Percentiles rank a stretch among this genome's conserved stretches.
Conservation (phyloP, 768 basidiomycete genomes). For the Calvatia gigantea region DNA sequence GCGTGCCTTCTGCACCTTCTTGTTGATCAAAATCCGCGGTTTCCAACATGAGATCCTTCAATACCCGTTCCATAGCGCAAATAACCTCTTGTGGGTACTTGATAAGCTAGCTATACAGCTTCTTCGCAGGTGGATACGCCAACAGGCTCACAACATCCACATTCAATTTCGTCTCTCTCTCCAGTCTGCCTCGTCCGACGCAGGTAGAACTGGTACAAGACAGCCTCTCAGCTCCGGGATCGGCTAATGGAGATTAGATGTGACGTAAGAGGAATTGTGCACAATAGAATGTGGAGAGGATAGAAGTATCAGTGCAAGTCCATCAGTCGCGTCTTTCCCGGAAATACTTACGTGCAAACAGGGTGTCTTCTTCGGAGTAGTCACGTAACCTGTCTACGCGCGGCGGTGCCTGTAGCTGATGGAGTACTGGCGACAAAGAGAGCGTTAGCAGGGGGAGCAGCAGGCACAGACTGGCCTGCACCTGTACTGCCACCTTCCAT, state of each 20-base stretch:
- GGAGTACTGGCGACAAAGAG: constrained; percentile 56
- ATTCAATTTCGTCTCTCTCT: constrained; percentile 88
- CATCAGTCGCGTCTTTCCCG: constrained; percentile 3
- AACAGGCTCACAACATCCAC: constrained; percentile 83
- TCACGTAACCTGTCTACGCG: constrained; percentile 35
- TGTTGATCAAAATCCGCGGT: constrained; percentile 78
- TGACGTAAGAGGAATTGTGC: constrained; percentile 21
- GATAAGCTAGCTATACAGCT: constrained; percentile 77
- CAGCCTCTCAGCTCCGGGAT: constrained; percentile 64
- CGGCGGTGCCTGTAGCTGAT: constrained; percentile 48
- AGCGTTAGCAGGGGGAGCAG: constrained; percentile 38
- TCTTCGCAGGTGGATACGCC: constrained; percentile 81
- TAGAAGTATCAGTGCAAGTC: constrained; percentile 26
- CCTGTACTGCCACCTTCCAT: constrained; percentile 35
- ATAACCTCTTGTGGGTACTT: constrained; percentile 98
- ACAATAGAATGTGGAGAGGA: constrained; percentile 72
- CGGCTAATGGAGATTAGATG: not conserved
- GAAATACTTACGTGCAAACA: constrained; percentile 45
- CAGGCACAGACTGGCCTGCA: constrained; percentile 23
- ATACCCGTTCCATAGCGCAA: constrained; percentile 94
- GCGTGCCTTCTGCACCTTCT: constrained; percentile 70
- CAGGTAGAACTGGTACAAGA: constrained; percentile 78
- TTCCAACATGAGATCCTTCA: constrained; percentile 92
- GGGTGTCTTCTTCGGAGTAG: constrained; percentile 53
- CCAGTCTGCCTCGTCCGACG: constrained; percentile 86